Conservation (phyloP, 169 alveolate species). For the Babesia divergens region DNA sequence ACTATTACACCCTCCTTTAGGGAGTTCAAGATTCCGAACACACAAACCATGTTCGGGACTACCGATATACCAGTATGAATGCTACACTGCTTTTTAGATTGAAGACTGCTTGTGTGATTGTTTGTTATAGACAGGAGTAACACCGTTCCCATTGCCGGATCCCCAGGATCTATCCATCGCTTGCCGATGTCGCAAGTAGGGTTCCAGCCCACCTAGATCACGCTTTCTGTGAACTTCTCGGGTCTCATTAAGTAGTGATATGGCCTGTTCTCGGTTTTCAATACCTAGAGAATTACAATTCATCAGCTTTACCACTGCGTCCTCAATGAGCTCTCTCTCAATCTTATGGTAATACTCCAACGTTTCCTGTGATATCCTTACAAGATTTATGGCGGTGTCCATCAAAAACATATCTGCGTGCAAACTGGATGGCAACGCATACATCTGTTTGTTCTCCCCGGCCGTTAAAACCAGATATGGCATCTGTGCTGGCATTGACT, state of each 20-base stretch:
- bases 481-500: background rate
- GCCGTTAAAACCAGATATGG: background rate
- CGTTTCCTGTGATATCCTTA: background rate
- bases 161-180: slow-evolving; percentile 15
- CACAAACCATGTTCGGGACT: background rate
- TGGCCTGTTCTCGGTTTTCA: slow-evolving; percentile 1
- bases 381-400: background rate
- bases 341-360: background rate
- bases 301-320: background rate
- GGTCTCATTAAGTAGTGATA: background rate
- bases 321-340: slow-evolving; percentile 1
- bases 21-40: background rate
- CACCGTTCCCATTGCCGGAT: too few species aligned
- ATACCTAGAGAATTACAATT: background rate
- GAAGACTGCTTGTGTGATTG: too few species aligned
- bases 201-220: slow-evolving; percentile 26
- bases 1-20: background rate
- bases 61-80: background rate
- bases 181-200: background rate
- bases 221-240: background rate
- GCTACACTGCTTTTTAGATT: too few species aligned
- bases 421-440: background rate
- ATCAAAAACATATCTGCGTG: background rate
- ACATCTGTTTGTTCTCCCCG: background rate
- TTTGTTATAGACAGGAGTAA: too few species aligned